phyloP scores from a whole-genome alignment of 306 rosid species.

The Sesbania bispinosa region DNA sequence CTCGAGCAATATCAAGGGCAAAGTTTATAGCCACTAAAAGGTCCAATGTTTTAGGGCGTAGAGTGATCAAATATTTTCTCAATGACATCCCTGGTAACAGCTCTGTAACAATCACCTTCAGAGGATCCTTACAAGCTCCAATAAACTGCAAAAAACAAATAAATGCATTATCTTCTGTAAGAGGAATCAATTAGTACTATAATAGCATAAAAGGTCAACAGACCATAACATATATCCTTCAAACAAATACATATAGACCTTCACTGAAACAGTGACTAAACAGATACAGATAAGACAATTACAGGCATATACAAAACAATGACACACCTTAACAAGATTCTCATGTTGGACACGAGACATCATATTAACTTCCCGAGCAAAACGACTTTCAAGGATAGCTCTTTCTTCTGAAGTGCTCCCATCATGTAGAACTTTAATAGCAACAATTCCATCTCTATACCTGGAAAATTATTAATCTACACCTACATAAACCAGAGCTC shows the following conservation, averaged over 20 bases:
- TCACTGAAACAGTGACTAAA: background rate
- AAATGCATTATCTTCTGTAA: conserved; percentile 16
- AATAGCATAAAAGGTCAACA: background rate
- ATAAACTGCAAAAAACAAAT: conserved; percentile 56
- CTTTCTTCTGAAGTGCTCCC: conserved; percentile 82
- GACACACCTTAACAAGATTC: conserved; percentile 87
- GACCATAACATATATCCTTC: background rate
- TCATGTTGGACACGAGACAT: conserved; percentile 95
- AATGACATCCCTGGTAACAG: conserved; percentile 96
- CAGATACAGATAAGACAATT: background rate
- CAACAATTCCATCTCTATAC: conserved; percentile 76
- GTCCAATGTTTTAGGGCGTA: conserved; percentile 71
- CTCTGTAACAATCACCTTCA: conserved; percentile 97
- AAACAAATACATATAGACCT: background rate
- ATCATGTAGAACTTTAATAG: conserved; percentile 81
- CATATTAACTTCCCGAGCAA: conserved; percentile 92
- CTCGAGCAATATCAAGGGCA: conserved; percentile 86
- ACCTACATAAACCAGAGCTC: conserved; percentile 30
- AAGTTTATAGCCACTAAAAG: conserved; percentile 64
- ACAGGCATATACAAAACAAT: too few relatives aligned
- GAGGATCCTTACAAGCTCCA: conserved; percentile 97
- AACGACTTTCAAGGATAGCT: conserved; percentile 79
- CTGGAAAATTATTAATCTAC: conserved; percentile 51
- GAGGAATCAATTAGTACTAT: conserved; percentile 2
- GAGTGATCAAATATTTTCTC: conserved; percentile 60